A percentile compares a stretch with the other conserved stretches of the same genome.
phyloP scores from a whole-genome alignment of 176 grass and related monocot genomes.

The Coix lacrymajobi region DNA sequence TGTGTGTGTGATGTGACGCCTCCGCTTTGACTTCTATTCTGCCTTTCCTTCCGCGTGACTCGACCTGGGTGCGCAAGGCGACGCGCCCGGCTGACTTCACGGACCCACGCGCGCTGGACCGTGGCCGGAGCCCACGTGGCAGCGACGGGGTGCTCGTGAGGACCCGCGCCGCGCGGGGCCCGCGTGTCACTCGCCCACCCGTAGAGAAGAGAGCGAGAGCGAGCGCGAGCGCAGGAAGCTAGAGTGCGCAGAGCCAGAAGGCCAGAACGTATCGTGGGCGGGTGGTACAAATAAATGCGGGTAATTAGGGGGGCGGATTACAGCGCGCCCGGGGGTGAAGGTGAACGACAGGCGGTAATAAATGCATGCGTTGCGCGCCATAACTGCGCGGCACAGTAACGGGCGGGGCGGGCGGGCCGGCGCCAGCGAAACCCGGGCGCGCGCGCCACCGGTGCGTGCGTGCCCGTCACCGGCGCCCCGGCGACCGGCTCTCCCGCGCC shows the following conservation, averaged over 20 bases:
- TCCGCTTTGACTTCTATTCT: background rate
- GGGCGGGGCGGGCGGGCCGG: background rate
- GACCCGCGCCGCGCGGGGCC: background rate
- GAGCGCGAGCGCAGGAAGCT: too few relatives aligned
- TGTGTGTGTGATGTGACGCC: background rate
- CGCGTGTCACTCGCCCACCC: background rate
- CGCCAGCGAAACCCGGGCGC: background rate
- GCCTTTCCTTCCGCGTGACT: background rate
- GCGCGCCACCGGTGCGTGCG: background rate
- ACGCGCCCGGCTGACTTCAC: background rate
- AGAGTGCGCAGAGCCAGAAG: background rate
- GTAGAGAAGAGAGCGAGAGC: background rate
- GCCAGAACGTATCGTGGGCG: slow-evolving; percentile 14
- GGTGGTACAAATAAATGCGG: slow-evolving; percentile 34
- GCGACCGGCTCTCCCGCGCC: background rate
- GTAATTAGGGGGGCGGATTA: slow-evolving; percentile 39
- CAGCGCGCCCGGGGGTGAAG: background rate
- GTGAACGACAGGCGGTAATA: slow-evolving; percentile 9
- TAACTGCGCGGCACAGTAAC: slow-evolving; percentile 38
- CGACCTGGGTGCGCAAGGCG: background rate
- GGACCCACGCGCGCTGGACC: background rate
- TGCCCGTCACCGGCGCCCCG: background rate
- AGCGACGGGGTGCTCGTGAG: background rate
- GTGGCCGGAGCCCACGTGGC: background rate
- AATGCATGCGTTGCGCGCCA: slow-evolving; percentile 25